These are phyloP conservation scores for Mentha longifolia DNA, from an alignment of 257 asterid species.

Conservation along the genomic window DNA sequence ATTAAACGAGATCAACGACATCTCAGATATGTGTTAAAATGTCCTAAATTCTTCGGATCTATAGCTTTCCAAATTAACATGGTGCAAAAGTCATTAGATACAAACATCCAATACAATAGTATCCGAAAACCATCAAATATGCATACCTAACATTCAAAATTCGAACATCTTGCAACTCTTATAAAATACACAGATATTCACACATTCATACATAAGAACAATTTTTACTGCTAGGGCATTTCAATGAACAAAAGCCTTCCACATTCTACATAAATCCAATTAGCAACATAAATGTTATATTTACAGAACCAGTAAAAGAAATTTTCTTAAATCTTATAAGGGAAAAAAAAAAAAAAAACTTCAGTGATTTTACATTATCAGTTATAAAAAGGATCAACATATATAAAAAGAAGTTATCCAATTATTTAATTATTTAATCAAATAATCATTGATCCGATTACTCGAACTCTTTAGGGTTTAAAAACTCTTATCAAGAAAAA, in stretches of 20 bases:
- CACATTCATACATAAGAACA: neutral
- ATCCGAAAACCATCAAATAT: neutral
- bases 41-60: neutral
- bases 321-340: neutral
- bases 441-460: neutral
- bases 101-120: neutral
- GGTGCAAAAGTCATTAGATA: neutral
- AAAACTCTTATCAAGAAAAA: neutral
- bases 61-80: neutral
- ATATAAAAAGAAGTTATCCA: neutral
- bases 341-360: neutral
- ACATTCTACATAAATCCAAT: neutral
- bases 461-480: neutral
- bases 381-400: neutral
- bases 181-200: neutral
- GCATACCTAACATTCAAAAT: neutral
- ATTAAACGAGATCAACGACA: neutral
- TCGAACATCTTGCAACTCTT: neutral
- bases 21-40: neutral
- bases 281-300: neutral
- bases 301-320: neutral
- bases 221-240: neutral
- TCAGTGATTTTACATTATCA: neutral
- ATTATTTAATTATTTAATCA: neutral
- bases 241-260: neutral